Conservation (phyloP, 2,329 filamentous ascomycete species). For the Clonostachys rosea region DNA sequence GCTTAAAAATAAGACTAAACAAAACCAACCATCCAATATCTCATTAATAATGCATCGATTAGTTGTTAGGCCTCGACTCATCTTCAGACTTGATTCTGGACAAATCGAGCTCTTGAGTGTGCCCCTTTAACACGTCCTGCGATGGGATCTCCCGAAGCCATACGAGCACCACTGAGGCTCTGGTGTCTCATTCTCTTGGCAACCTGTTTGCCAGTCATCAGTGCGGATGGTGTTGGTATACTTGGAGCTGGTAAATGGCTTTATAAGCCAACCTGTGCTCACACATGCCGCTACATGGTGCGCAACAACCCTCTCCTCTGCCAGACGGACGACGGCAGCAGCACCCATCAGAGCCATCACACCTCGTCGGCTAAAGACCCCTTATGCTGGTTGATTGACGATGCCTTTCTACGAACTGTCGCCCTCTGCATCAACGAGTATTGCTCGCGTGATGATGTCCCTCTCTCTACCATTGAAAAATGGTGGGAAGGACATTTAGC, state of each 20-base stretch:
- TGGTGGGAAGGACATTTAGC: constrained; percentile 20
- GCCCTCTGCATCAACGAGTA: constrained; percentile 25
- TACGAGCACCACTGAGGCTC: too few relatives aligned
- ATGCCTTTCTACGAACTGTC: constrained; percentile 21
- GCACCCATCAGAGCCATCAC: not conserved
- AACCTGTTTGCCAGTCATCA: not conserved
- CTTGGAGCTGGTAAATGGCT: constrained; percentile 22
- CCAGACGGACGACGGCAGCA: constrained; percentile 1
- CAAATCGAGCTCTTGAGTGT: too few relatives aligned
- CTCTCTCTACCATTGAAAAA: constrained; percentile 10
- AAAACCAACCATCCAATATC: too few relatives aligned
- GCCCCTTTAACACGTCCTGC: too few relatives aligned
- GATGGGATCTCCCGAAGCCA: too few relatives aligned
- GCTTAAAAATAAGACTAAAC: too few relatives aligned
- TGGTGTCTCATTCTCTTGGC: not conserved
- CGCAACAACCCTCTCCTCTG: constrained; percentile 11
- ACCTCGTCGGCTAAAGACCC: not conserved
- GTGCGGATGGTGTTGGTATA: constrained; percentile 12
- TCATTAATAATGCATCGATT: too few relatives aligned
- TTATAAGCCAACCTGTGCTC: constrained; percentile 21
- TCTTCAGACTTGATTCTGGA: too few relatives aligned
- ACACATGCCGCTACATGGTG: constrained; percentile 17
- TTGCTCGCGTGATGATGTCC: constrained; percentile 13
- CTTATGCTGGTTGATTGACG: constrained; percentile 18
- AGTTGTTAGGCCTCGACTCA: too few relatives aligned